phyloP scores from a whole-genome alignment of 495 filamentous ascomycete species.

The Copromyces sp. region DNA sequence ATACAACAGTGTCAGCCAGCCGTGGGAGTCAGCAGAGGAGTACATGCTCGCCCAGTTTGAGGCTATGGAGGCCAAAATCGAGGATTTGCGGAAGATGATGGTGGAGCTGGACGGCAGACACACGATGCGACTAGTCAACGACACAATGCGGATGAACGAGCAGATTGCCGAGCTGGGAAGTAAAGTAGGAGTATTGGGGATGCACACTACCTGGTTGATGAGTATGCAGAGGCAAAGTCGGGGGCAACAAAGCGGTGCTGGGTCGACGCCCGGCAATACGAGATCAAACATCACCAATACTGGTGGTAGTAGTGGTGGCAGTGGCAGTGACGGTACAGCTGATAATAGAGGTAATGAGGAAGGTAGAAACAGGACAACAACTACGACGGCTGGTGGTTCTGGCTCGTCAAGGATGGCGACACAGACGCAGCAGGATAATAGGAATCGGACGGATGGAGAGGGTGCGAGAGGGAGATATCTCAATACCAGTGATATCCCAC shows the following conservation, averaged over 20 bases:
- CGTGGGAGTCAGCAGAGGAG: conserved; percentile 11
- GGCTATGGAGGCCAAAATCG: conserved; percentile 35
- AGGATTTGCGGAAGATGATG: conserved; percentile 32
- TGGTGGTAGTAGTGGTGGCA: neutral
- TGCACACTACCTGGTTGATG: conserved; percentile 48
- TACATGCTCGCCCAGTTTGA: conserved; percentile 39
- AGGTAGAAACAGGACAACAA: neutral
- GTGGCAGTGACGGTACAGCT: neutral
- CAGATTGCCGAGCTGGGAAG: conserved; percentile 43
- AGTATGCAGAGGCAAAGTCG: conserved; percentile 23
- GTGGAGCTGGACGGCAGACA: conserved; percentile 39
- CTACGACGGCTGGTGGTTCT: neutral
- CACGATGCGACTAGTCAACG: conserved; percentile 39
- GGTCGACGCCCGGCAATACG: neutral
- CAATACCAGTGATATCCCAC: neutral
- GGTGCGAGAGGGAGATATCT: neutral
- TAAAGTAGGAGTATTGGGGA: conserved; percentile 39
- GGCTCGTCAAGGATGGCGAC: neutral
- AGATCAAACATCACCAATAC: neutral
- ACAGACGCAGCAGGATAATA: neutral
- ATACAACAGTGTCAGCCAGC: neutral
- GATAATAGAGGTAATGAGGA: neutral
- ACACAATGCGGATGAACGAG: conserved; percentile 39
- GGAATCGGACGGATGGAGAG: neutral
- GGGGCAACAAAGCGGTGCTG: conserved; percentile 7